These are phyloP conservation scores for Dictyostelium capitatum DNA, from an alignment of 78 protist genomes.

Conservation along the genomic window DNA sequence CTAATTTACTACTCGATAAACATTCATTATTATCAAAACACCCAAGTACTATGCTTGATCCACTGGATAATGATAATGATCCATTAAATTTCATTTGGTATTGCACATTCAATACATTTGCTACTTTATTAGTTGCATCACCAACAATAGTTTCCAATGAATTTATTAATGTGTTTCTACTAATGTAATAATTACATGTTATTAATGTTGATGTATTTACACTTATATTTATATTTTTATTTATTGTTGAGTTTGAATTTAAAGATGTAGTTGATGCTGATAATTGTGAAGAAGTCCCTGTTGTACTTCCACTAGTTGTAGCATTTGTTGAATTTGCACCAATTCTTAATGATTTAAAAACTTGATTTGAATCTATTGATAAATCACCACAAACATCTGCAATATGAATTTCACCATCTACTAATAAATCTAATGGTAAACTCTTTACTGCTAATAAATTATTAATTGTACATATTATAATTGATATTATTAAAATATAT, in stretches of 20 bases:
- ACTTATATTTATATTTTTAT: too few relatives aligned
- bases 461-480: too few relatives aligned
- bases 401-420: too few relatives aligned
- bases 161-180: neutral
- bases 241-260: neutral
- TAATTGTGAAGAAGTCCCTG: neutral
- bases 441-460: too few relatives aligned
- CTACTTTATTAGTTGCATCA: neutral
- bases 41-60: neutral
- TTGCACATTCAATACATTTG: neutral
- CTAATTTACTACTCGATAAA: neutral
- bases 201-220: neutral
- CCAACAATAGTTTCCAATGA: neutral
- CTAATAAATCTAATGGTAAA: too few relatives aligned
- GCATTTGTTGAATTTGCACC: neutral
- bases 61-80: neutral
- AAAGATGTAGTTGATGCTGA: neutral
- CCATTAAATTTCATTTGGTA: neutral
- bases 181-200: slow-evolving; percentile 2
- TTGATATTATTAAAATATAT: too few relatives aligned
- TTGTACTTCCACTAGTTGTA: neutral
- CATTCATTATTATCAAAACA: neutral
- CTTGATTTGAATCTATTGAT: neutral
- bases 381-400: neutral
- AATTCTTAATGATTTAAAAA: neutral